These are phyloP conservation scores for Juglanconis oblonga DNA, from an alignment of 2,329 filamentous ascomycete species.

Conservation along the genomic window DNA sequence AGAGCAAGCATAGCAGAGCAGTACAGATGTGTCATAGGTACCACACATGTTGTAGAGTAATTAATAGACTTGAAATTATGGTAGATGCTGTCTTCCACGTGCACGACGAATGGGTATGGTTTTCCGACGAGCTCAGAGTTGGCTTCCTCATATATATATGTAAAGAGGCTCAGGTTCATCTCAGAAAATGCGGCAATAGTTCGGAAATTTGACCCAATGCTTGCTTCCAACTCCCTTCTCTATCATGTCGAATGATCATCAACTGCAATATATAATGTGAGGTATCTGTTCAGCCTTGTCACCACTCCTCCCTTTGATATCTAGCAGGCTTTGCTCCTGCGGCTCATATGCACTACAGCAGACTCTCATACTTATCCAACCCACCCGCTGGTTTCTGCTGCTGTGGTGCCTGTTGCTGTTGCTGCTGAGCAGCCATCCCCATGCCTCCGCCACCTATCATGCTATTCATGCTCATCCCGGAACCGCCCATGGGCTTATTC, in stretches of 20 bases:
- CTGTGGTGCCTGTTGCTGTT: conserved; percentile 29
- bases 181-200: not conserved
- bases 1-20: not conserved
- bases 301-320: not conserved
- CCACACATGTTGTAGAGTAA: not conserved
- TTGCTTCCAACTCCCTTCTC: not conserved
- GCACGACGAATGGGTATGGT: not conserved
- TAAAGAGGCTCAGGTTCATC: too few species aligned
- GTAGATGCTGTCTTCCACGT: too few species aligned
- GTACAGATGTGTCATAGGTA: too few species aligned
- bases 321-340: too few species aligned
- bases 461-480: conserved; percentile 18
- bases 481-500: conserved; percentile 19
- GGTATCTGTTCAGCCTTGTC: not conserved
- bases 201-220: not conserved
- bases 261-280: not conserved
- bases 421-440: conserved; percentile 24
- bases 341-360: conserved; percentile 43
- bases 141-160: too few species aligned
- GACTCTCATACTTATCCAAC: conserved; percentile 66
- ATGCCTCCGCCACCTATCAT: conserved; percentile 24
- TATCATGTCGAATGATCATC: not conserved
- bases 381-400: conserved; percentile 44
- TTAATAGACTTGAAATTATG: not conserved
- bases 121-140: too few species aligned